These are phyloP conservation scores for Nannochloropsis limnetica DNA, from an alignment of 352 stramenopile genomes.

Conservation along the genomic window DNA sequence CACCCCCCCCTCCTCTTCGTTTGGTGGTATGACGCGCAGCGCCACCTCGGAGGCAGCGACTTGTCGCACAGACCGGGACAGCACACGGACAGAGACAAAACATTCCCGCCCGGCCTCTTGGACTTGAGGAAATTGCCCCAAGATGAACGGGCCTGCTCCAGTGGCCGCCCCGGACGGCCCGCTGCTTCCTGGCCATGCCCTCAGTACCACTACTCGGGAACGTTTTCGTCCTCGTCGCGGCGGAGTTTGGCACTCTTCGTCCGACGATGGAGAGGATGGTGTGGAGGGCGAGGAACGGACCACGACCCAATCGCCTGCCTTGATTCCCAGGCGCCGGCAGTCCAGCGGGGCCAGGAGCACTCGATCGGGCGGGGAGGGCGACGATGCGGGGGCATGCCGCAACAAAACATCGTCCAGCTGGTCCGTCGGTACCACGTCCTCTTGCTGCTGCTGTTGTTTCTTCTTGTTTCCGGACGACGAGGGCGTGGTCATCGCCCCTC, in stretches of 20 bases:
- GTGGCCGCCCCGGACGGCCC: background rate
- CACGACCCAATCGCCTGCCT: slow-evolving; percentile 17
- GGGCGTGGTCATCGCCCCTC: background rate
- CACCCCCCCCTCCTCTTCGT: background rate
- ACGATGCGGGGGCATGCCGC: background rate
- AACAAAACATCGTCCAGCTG: slow-evolving; percentile 22
- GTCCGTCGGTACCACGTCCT: background rate
- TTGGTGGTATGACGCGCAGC: background rate
- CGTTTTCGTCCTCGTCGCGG: background rate
- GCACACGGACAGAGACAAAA: background rate
- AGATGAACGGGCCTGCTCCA: background rate
- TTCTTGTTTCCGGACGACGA: background rate
- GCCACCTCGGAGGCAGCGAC: slow-evolving; percentile 26
- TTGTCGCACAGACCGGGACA: background rate
- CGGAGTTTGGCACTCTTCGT: background rate
- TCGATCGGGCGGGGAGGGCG: background rate
- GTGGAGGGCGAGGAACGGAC: background rate
- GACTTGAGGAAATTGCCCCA: background rate
- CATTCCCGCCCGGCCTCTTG: background rate
- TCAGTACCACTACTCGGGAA: background rate
- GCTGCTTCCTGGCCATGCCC: background rate
- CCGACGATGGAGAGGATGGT: background rate
- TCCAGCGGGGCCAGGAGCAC: background rate
- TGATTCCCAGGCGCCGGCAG: background rate
- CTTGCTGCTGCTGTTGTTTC: background rate